phyloP scores from a whole-genome alignment of 345 rosid genomes.

The Salix arbutifolia region DNA sequence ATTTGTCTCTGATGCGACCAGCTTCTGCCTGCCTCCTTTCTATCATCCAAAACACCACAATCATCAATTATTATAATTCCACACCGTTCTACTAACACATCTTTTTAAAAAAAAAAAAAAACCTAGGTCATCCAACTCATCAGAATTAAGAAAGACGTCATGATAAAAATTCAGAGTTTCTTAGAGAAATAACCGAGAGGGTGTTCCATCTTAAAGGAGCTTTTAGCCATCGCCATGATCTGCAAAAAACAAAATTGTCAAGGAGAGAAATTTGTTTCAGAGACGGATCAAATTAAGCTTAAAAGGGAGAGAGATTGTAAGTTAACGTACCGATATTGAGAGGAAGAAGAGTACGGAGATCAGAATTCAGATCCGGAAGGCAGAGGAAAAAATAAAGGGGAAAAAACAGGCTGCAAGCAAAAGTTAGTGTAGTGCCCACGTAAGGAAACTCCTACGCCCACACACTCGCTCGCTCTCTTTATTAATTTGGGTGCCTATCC shows the following conservation, averaged over 20 bases:
- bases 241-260: neutral
- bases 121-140: no score
- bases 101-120: neutral
- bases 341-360: neutral
- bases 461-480: neutral
- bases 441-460: neutral
- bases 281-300: neutral
- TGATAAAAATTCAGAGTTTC: neutral
- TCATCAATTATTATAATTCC: neutral
- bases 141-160: neutral
- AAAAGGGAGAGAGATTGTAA: neutral
- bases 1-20: constrained; percentile 87
- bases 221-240: constrained; percentile 53
- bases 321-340: neutral
- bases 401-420: neutral
- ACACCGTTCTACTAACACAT: neutral
- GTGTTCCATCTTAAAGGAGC: constrained; percentile 84
- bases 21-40: constrained; percentile 98
- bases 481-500: neutral
- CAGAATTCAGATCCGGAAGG: neutral
- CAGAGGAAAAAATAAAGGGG: neutral
- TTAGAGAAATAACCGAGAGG: constrained; percentile 58
- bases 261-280: neutral
- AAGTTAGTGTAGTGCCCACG: no score
- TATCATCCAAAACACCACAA: constrained; percentile 23